Conservation (phyloP, 2,329 filamentous ascomycete species). For the Scedosporium boydii region DNA sequence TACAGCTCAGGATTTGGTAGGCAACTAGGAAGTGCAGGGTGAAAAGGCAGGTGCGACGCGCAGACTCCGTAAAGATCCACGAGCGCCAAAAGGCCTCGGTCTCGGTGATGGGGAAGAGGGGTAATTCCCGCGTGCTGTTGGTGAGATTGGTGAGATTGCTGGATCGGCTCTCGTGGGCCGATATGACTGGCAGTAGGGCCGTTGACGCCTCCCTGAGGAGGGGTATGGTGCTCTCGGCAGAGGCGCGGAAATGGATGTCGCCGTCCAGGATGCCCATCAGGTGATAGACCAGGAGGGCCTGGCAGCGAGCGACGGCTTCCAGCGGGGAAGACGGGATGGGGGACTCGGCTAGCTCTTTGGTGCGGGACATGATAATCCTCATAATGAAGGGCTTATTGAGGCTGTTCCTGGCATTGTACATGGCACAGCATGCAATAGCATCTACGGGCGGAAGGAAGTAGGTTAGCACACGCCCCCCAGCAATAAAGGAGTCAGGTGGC, state of each 20-base stretch:
- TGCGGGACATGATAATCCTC: slow-evolving; percentile 34
- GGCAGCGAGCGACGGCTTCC: slow-evolving; percentile 25
- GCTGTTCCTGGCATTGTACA: slow-evolving; percentile 40
- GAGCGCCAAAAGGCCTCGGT: slow-evolving; percentile 36
- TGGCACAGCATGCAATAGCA: slow-evolving; percentile 40
- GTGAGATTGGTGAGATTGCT: not conserved
- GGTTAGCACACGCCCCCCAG: not conserved
- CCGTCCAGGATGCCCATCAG: slow-evolving; percentile 35
- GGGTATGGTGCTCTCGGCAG: slow-evolving; percentile 19
- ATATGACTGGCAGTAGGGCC: not conserved
- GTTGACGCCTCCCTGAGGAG: slow-evolving; percentile 1
- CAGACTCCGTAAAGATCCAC: slow-evolving; percentile 45
- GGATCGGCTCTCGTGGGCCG: not conserved
- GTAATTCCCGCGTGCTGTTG: not conserved
- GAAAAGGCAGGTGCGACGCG: slow-evolving; percentile 35
- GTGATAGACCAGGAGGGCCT: slow-evolving; percentile 35
- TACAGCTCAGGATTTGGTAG: slow-evolving; percentile 25
- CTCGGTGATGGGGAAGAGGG: slow-evolving; percentile 25
- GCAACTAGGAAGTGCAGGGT: slow-evolving; percentile 37
- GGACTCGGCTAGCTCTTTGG: slow-evolving; percentile 29
- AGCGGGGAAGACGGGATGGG: slow-evolving; percentile 19
- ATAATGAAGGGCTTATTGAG: slow-evolving; percentile 38
- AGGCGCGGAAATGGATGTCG: slow-evolving; percentile 23
- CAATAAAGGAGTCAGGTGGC: not conserved
- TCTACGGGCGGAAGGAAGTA: slow-evolving; percentile 23